Evolutionary conservation across 768 basidiomycete species (phyloP), one percentile per base, ranked within the genome.

Genomic region (Ephemerocybe angulata): DNA sequence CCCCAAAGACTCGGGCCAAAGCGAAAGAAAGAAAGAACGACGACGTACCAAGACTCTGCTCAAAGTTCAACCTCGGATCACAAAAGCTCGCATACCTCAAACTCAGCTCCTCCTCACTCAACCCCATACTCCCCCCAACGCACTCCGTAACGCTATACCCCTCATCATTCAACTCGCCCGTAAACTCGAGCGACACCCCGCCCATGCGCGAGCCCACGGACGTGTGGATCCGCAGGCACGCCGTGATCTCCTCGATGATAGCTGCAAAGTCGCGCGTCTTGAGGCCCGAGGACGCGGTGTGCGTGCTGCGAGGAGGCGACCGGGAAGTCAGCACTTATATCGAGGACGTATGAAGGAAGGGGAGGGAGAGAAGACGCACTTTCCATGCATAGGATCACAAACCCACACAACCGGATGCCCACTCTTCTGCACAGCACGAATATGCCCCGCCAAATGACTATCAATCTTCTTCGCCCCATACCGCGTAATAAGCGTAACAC

Each of bases 321-420:
- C 29, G 27, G 37, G 33, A 30, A 35, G 35, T 51, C 40, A 59
- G 58, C 35, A 24, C 19, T n/a, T 47, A 42, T 17, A 52, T 33
- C 28, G 56, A 13, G 52, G 55, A 50, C 33, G n/a, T n/a, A 54
- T 51, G 31, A 49, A 44, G 28, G 49, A 38, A 42, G 29, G 53
- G 27, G n/a, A 31, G 46, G 17, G 25, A 50, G 17, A 49, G 19
- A 22, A 40, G 3, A 79, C 90, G 62, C 65, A 93, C 93, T 98
- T 97, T 74, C 95, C 96, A 62, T 98, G 96, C 96, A 98, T 98
- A 2, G 95, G 94, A 71, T 98, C 97, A 64, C 91, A 95, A 48
- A 95, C 81, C 93, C 95, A 98, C 8, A 87, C 83, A 2, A 97
- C 94, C 1, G 90, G 89, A 66, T 98, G 94, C 0, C 81, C 83